A percentile compares a stretch with the other conserved stretches of the same genome.
phyloP scores from a whole-genome alignment of 2,329 filamentous ascomycete genomes.

The Phialophora verrucosa region DNA sequence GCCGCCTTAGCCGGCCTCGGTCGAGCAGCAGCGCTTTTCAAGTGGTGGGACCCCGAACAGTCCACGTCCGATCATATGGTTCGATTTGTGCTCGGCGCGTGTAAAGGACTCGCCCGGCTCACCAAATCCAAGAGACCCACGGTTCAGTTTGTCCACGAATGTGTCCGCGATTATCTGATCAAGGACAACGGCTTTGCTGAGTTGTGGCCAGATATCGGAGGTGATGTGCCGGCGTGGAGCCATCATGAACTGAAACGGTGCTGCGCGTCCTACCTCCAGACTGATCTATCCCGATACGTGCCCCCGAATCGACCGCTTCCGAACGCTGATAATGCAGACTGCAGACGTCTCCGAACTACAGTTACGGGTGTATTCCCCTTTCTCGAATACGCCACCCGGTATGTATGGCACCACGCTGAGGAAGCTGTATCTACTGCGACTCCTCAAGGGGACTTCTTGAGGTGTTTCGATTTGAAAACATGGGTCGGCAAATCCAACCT shows the following conservation, averaged over 20 bases:
- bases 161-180: slow-evolving; percentile 50
- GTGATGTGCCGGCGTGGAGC: slow-evolving; percentile 44
- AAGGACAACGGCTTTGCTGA: slow-evolving; percentile 45
- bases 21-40: slow-evolving; percentile 33
- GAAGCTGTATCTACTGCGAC: slow-evolving; percentile 29
- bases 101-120: slow-evolving; percentile 55
- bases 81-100: slow-evolving; percentile 50
- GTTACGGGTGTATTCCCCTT: slow-evolving; percentile 49
- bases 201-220: slow-evolving; percentile 45
- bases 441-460: slow-evolving; percentile 39
- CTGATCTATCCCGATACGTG: slow-evolving; percentile 33
- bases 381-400: slow-evolving; percentile 44
- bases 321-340: slow-evolving; percentile 32
- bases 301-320: slow-evolving; percentile 21
- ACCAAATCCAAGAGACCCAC: slow-evolving; percentile 38
- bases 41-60: slow-evolving; percentile 38
- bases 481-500: slow-evolving; percentile 46
- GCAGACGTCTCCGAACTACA: slow-evolving; percentile 33
- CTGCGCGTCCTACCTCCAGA: slow-evolving; percentile 51
- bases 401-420: slow-evolving; percentile 44
- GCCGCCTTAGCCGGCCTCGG: slow-evolving; percentile 45
- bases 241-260: slow-evolving; percentile 55
- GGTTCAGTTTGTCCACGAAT: slow-evolving; percentile 56
- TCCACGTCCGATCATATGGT: slow-evolving; percentile 39
- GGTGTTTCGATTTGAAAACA: slow-evolving; percentile 38